phyloP scores from a whole-genome alignment of 768 basidiomycete species.

The Suillus variegatus region DNA sequence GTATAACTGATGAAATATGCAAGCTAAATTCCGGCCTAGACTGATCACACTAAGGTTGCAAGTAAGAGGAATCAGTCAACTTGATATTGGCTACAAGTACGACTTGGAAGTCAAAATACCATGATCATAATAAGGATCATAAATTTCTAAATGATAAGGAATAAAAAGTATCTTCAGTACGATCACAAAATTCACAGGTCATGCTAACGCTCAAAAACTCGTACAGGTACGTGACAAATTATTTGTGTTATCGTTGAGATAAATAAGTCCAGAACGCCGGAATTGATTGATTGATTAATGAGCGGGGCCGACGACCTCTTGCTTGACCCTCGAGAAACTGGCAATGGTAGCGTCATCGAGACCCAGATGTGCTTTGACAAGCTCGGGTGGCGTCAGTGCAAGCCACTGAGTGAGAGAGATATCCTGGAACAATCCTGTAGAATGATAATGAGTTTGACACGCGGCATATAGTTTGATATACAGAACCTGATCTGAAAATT shows the following conservation, averaged over 20 bases:
- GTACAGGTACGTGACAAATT: slow-evolving; percentile 17
- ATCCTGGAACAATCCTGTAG: slow-evolving; percentile 52
- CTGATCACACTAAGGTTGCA: no score
- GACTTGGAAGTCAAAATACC: not conserved
- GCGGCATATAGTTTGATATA: slow-evolving; percentile 6
- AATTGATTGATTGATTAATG: not conserved
- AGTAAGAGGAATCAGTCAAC: not conserved
- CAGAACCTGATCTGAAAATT: slow-evolving; percentile 56
- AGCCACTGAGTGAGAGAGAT: slow-evolving; percentile 62
- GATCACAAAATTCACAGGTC: slow-evolving; percentile 3
- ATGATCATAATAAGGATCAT: slow-evolving; percentile 3
- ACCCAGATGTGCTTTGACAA: slow-evolving; percentile 64
- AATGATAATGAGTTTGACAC: not conserved
- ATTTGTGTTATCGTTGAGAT: slow-evolving; percentile 3
- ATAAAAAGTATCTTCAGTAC: not conserved
- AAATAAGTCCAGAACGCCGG: not conserved
- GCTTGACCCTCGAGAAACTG: slow-evolving; percentile 52
- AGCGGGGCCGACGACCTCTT: slow-evolving; percentile 42
- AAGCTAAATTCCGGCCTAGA: no score
- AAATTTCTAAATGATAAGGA: slow-evolving; percentile 6
- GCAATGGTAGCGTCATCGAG: slow-evolving; percentile 52
- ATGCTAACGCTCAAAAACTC: slow-evolving; percentile 8
- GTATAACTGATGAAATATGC: no score
- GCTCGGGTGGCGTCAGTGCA: slow-evolving; percentile 55
- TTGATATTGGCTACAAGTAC: slow-evolving; percentile 7